Percentiles rank a stretch among this genome's conserved stretches.
These are phyloP conservation scores for Fusarium sp. DNA, from an alignment of 2,329 filamentous ascomycete species.

Conservation along the genomic window DNA sequence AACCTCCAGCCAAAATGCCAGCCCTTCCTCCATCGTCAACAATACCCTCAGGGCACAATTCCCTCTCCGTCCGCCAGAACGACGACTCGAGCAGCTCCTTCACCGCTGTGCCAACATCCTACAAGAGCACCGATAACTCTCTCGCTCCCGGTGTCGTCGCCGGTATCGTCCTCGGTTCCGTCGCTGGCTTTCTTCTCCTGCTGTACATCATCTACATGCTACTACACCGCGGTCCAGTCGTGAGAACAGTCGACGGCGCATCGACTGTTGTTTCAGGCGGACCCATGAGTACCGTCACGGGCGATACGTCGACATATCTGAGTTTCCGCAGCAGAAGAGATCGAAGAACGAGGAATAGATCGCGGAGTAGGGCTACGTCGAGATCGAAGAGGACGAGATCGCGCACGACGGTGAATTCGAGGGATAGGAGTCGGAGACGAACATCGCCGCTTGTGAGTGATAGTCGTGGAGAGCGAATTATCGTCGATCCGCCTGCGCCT, in stretches of 20 bases:
- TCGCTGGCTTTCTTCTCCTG: conserved; percentile 62
- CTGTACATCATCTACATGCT: conserved; percentile 62
- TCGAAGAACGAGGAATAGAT: conserved; percentile 16
- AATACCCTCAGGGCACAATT: conserved; percentile 17
- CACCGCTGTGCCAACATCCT: conserved; percentile 49
- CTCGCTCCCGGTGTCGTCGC: conserved; percentile 55
- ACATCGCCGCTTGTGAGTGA: conserved; percentile 33
- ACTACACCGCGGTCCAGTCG: conserved; percentile 55
- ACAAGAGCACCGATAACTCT: conserved; percentile 50
- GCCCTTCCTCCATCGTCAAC: conserved; percentile 25
- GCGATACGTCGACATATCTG: conserved; percentile 35
- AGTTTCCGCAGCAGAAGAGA: conserved; percentile 37
- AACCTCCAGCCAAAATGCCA: conserved; percentile 17
- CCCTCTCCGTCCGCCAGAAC: conserved; percentile 37
- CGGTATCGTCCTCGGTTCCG: conserved; percentile 57
- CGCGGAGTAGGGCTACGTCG: conserved; percentile 27
- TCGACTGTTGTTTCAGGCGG: conserved; percentile 22
- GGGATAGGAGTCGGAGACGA: conserved; percentile 30
- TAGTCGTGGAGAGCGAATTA: conserved; percentile 29
- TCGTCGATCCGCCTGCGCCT: conserved; percentile 46
- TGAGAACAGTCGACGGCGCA: conserved; percentile 35
- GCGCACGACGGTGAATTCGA: conserved; percentile 33
- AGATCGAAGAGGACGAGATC: conserved; percentile 35
- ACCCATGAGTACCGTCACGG: conserved; percentile 36
- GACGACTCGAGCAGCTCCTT: conserved; percentile 34